Evolutionary conservation across 345 rosid species (phyloP).

Genomic region (Dipteronia dyeriana): DNA sequence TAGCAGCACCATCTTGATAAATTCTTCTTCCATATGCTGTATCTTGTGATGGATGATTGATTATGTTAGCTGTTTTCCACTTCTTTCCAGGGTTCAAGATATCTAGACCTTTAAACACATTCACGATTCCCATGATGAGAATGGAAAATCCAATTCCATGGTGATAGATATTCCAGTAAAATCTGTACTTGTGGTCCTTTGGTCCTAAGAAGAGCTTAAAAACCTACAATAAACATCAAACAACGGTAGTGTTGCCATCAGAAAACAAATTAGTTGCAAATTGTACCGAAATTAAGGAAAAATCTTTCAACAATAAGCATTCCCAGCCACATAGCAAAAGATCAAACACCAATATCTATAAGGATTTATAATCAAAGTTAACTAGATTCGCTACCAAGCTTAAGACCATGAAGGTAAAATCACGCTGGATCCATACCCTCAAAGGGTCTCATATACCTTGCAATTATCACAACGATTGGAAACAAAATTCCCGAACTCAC

Average conservation of each 20-base stretch:
- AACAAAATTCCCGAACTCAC: slow-evolving; percentile 90
- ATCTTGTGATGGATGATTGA: no score
- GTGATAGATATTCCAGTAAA: slow-evolving; percentile 84
- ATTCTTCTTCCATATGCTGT: no score
- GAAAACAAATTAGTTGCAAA: not conserved
- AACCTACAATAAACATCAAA: slow-evolving; percentile 39
- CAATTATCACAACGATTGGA: slow-evolving; percentile 67
- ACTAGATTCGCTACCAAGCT: slow-evolving; percentile 74
- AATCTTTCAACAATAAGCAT: not conserved
- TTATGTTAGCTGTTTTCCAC: slow-evolving; percentile 58
- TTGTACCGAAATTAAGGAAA: not conserved
- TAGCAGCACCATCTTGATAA: no score
- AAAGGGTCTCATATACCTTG: slow-evolving; percentile 68
- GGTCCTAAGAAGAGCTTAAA: slow-evolving; percentile 79
- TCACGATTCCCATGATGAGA: slow-evolving; percentile 58
- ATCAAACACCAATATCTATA: no score
- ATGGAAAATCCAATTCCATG: slow-evolving; percentile 67
- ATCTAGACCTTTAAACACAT: slow-evolving; percentile 68
- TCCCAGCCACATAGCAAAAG: slow-evolving; percentile 1
- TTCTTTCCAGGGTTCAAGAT: slow-evolving; percentile 58
- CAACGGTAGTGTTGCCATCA: not conserved
- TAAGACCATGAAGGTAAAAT: slow-evolving; percentile 86
- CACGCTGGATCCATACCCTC: slow-evolving; percentile 82
- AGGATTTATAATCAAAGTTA: no score
- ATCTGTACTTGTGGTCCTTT: slow-evolving; percentile 77